phyloP scores from a whole-genome alignment of 805 yeast genomes.

The Candida nonsorbophila region DNA sequence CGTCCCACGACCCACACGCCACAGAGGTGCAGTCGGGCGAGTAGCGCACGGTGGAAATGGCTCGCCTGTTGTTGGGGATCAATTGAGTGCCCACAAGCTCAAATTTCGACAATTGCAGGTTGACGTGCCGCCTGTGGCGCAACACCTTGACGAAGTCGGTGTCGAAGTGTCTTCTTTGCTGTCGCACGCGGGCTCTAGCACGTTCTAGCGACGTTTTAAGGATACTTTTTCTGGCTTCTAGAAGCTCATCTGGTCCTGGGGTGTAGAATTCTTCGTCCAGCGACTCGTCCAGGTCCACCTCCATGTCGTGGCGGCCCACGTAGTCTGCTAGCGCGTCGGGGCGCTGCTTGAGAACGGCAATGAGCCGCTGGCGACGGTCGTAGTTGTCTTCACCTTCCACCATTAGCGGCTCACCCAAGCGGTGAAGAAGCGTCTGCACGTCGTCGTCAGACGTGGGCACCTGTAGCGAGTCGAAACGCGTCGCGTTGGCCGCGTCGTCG shows the following conservation, averaged over 20 bases:
- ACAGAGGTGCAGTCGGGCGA: conserved; percentile 33
- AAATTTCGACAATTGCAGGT: conserved; percentile 22
- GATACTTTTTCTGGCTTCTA: conserved; percentile 46
- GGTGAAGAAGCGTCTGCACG: conserved; percentile 46
- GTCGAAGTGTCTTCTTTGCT: conserved; percentile 22
- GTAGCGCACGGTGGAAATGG: conserved; percentile 55
- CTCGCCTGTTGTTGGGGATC: conserved; percentile 52
- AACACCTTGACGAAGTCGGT: conserved; percentile 39
- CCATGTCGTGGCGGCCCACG: conserved; percentile 26
- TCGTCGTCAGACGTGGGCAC: conserved; percentile 65
- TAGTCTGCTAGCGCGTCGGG: conserved; percentile 11
- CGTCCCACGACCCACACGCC: conserved; percentile 84
- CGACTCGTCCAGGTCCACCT: conserved; percentile 36
- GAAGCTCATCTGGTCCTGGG: conserved; percentile 59
- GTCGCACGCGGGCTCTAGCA: conserved; percentile 38
- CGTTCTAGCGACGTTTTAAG: conserved; percentile 45
- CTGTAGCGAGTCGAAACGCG: too few species aligned
- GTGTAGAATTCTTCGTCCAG: conserved; percentile 82
- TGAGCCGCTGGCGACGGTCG: conserved; percentile 57
- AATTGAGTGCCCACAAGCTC: conserved; percentile 65
- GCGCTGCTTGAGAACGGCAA: conserved; percentile 34
- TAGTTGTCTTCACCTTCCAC: conserved; percentile 55
- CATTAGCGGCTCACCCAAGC: conserved; percentile 53
- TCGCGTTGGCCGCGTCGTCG: too few species aligned
- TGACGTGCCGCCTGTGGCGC: conserved; percentile 40